Evolutionary conservation across 805 yeast species (phyloP).

Genomic region (Maudiozyma bulderi): DNA sequence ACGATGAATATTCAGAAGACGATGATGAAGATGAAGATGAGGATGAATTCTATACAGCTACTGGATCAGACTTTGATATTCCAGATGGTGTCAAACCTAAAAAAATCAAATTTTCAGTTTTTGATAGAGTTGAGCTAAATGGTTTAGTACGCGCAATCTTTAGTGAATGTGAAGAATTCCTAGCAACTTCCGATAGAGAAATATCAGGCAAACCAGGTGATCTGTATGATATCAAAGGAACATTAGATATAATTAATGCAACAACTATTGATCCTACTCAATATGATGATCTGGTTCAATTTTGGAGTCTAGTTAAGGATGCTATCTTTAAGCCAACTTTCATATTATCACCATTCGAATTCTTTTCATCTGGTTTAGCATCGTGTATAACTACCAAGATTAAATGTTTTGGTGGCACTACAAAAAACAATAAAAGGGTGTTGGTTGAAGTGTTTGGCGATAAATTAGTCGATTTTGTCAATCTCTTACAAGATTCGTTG

Average conservation of each 20-base stretch:
- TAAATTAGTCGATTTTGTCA: slow-evolving; percentile 36
- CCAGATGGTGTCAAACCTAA: slow-evolving; percentile 25
- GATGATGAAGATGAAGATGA: slow-evolving; percentile 25
- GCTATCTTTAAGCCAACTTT: slow-evolving; percentile 26
- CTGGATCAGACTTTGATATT: slow-evolving; percentile 23
- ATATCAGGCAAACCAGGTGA: slow-evolving; percentile 7
- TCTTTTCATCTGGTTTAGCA: slow-evolving; percentile 59
- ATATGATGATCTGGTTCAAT: slow-evolving; percentile 16
- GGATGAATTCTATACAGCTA: slow-evolving; percentile 22
- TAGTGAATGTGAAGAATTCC: slow-evolving; percentile 8
- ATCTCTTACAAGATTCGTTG: slow-evolving; percentile 60
- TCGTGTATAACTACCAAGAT: slow-evolving; percentile 19
- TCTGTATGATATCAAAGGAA: not conserved
- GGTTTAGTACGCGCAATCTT: slow-evolving; percentile 5
- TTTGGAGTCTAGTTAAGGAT: slow-evolving; percentile 34
- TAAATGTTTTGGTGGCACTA: not conserved
- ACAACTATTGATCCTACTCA: slow-evolving; percentile 18
- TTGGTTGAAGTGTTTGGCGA: slow-evolving; percentile 35
- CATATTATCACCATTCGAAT: slow-evolving; percentile 61
- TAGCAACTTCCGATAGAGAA: not conserved
- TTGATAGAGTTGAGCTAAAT: not conserved
- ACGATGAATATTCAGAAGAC: slow-evolving; percentile 18
- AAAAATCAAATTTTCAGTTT: slow-evolving; percentile 15
- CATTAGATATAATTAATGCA: slow-evolving; percentile 9
- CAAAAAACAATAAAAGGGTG: slow-evolving; percentile 23